Conservation (phyloP, 805 yeast species). For the Scheffersomyces amazonensis region DNA sequence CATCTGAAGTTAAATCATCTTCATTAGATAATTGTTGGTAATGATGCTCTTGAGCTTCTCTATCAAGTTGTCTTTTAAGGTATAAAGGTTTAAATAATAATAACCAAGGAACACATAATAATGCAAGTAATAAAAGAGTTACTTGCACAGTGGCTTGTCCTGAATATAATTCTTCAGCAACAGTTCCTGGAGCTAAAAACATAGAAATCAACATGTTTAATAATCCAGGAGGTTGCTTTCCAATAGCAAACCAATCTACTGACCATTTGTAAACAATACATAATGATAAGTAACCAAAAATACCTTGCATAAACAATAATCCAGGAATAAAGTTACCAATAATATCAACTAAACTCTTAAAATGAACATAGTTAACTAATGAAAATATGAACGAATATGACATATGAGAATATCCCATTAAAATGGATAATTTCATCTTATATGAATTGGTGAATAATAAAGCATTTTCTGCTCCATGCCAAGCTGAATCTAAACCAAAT, state of each 20-base stretch:
- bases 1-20: conserved; percentile 23
- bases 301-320: conserved; percentile 90
- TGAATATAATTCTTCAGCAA: conserved; percentile 74
- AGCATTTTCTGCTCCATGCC: conserved; percentile 97
- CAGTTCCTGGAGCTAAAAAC: conserved; percentile 90
- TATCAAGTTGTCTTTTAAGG: conserved; percentile 55
- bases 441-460: conserved; percentile 90
- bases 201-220: conserved; percentile 92
- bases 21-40: conserved; percentile 34
- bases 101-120: conserved; percentile 90
- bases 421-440: conserved; percentile 93
- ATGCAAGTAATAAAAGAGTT: conserved; percentile 68
- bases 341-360: conserved; percentile 72
- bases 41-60: conserved; percentile 51
- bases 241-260: conserved; percentile 81
- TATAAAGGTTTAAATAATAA: conserved; percentile 79
- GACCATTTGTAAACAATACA: conserved; percentile 92
- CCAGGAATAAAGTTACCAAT: conserved; percentile 95
- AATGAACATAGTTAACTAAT: conserved; percentile 70
- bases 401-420: conserved; percentile 96
- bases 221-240: conserved; percentile 84
- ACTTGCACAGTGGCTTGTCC: conserved; percentile 82
- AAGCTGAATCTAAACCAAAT: conserved; percentile 86
- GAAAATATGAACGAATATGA: conserved; percentile 84
- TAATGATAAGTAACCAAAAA: conserved; percentile 87